phyloP scores from a whole-genome alignment of 1,284 basidiomycete species.

The Ceratobasidium sp. region DNA sequence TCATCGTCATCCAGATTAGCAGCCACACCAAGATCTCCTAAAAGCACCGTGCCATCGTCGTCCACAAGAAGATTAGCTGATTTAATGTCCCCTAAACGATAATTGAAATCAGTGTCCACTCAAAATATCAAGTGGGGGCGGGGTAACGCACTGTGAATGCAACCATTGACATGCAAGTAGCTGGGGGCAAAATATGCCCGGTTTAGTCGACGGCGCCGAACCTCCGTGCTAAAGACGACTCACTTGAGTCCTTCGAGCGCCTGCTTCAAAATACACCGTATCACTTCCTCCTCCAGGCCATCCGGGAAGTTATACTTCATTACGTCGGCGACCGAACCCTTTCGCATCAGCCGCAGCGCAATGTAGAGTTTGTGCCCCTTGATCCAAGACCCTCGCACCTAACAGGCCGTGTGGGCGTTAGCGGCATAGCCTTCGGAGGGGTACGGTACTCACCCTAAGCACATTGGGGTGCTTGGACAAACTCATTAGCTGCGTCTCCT shows the following conservation, averaged over 20 bases:
- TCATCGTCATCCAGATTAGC: slow-evolving; percentile 79
- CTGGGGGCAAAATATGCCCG: slow-evolving; percentile 57
- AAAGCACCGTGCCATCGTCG: slow-evolving; percentile 87
- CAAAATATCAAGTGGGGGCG: neutral
- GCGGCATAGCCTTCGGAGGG: neutral
- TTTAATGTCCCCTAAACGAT: slow-evolving; percentile 72
- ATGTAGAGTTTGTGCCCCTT: slow-evolving; percentile 86
- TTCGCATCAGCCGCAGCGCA: slow-evolving; percentile 90
- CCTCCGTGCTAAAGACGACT: slow-evolving; percentile 53
- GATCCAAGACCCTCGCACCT: slow-evolving; percentile 89
- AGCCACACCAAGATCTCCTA: slow-evolving; percentile 91
- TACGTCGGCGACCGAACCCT: slow-evolving; percentile 86
- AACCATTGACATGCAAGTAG: slow-evolving; percentile 89
- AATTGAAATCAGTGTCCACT: slow-evolving; percentile 14
- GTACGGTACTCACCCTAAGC: slow-evolving; percentile 21
- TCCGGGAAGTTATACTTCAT: slow-evolving; percentile 87
- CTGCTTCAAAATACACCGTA: slow-evolving; percentile 85
- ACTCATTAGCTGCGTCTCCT: slow-evolving; percentile 93
- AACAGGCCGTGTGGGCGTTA: slow-evolving; percentile 85
- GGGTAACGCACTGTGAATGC: slow-evolving; percentile 75
- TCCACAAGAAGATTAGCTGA: slow-evolving; percentile 91
- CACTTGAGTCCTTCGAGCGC: slow-evolving; percentile 86
- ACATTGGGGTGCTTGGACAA: slow-evolving; percentile 71
- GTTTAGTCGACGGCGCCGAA: slow-evolving; percentile 9
- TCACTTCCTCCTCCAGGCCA: slow-evolving; percentile 88